Percentiles rank a stretch among this genome's conserved stretches.
phyloP scores from a whole-genome alignment of 129 eudicot species.

The Pulicaria dysenterica region DNA sequence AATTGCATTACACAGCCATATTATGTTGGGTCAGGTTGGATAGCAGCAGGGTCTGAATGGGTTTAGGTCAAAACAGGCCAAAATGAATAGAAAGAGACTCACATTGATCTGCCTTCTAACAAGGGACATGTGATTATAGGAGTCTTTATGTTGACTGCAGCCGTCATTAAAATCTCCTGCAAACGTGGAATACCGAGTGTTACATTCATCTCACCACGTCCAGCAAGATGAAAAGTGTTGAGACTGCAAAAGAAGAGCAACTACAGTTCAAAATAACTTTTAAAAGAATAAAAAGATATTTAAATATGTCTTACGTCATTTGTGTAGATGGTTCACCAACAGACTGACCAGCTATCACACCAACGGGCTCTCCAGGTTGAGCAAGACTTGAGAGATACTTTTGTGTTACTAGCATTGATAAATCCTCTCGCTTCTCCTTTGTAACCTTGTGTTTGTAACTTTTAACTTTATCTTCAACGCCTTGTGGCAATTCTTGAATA shows the following conservation, averaged over 20 bases:
- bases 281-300: background rate
- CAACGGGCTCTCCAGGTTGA: slow-evolving; percentile 92
- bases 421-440: slow-evolving; percentile 34
- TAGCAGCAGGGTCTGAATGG: background rate
- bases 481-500: slow-evolving; percentile 61
- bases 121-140: slow-evolving; percentile 95
- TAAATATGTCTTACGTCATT: slow-evolving; percentile 70
- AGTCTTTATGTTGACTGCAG: slow-evolving; percentile 74
- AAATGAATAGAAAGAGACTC: slow-evolving; percentile 29
- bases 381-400: slow-evolving; percentile 91
- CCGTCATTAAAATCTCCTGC: slow-evolving; percentile 94
- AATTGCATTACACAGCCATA: slow-evolving; percentile 14
- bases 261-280: background rate
- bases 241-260: slow-evolving; percentile 52
- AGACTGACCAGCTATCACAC: slow-evolving; percentile 92
- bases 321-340: slow-evolving; percentile 99
- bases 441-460: slow-evolving; percentile 28
- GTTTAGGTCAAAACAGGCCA: background rate
- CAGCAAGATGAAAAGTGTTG: slow-evolving; percentile 98
- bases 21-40: background rate
- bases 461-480: slow-evolving; percentile 46
- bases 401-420: slow-evolving; percentile 56
- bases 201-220: slow-evolving; percentile 99
- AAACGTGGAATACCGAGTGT: slow-evolving; percentile 98
- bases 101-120: slow-evolving; percentile 57